Percentiles rank a stretch among this genome's conserved stretches.
phyloP scores from a whole-genome alignment of 2,329 filamentous ascomycete species.

The Colletotrichum tofieldiae region DNA sequence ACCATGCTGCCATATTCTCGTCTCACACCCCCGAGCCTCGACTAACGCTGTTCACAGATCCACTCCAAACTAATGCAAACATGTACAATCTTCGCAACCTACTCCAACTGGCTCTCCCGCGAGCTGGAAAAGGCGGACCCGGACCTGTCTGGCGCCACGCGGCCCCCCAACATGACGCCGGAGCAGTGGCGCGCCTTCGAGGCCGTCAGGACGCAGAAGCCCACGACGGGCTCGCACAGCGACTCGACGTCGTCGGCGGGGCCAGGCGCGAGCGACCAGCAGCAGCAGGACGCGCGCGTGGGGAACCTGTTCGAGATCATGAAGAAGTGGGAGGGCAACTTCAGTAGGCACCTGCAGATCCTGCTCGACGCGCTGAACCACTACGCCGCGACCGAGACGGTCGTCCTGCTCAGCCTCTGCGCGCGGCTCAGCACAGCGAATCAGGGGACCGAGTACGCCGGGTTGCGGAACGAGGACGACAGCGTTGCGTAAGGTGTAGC shows the following conservation, averaged over 20 bases:
- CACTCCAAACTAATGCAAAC: constrained; percentile 98
- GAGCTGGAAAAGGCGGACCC: constrained; percentile 89
- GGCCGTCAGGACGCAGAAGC: constrained; percentile 61
- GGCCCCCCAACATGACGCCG: constrained; percentile 72
- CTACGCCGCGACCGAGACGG: constrained; percentile 96
- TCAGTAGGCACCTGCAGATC: constrained; percentile 92
- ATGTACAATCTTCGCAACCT: constrained; percentile 93
- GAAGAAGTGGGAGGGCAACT: constrained; percentile 93
- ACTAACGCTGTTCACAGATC: constrained; percentile 72
- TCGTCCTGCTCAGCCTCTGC: constrained; percentile 91
- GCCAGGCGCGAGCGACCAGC: constrained; percentile 43
- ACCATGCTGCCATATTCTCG: constrained; percentile 2
- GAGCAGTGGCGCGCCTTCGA: constrained; percentile 75
- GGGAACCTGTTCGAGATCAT: constrained; percentile 89
- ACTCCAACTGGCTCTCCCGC: constrained; percentile 88
- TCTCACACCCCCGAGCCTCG: neutral
- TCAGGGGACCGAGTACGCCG: constrained; percentile 79
- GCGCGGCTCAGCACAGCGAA: constrained; percentile 86
- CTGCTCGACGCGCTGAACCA: constrained; percentile 96
- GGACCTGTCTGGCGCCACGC: constrained; percentile 75
- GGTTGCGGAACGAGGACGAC: constrained; percentile 73
- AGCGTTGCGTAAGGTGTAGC: constrained; percentile 15
- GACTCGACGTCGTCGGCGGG: constrained; percentile 56
- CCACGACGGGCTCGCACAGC: constrained; percentile 49
- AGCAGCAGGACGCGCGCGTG: constrained; percentile 66